Base-by-base conservation (phyloP, 2,329 filamentous ascomycete genomes). In the Monosporascus cannonballus region DNA sequence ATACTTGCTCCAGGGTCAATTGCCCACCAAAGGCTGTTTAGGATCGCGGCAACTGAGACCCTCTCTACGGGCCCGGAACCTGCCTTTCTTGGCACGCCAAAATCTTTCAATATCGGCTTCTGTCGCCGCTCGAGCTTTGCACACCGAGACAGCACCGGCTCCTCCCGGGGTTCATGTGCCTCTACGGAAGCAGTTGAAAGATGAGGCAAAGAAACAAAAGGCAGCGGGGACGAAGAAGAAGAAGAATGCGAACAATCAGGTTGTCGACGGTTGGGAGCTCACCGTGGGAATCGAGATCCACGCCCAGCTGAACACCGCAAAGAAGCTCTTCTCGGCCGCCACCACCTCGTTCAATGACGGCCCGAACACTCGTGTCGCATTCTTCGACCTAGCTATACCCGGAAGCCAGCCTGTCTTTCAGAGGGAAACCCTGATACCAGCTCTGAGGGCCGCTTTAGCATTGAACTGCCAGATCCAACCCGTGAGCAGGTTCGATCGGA, bases 261-360 rank as follows among this genome's bases (percentile, higher is more conserved):
- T 74, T 18, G 80, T 82, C 1, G 72, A 77, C 6, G 85, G 85
- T 36, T 99, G 94, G 94, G 90, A 96, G 69, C 76, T 97, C 64
- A 96, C 93, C 0, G 90, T 97, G 27, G 94, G 94, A 56, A 92
- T 99, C 61, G 94, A 99, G 74, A 94, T 99, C 58, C 94, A 99
- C 68, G 94, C 94, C 20, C 93, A 97, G 71, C 78, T 99, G 64
- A 96, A 97, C 70, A 94, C 92, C 0, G 78, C 82, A 4, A 79
- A 80, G 64, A 99, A 99, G 72, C 82, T 99, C 52, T 99, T 99
- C 74, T 97, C 94, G 1, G 69, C 80, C 20, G 85, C 85, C 0
- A 80, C 81, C 14, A 85, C 84, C 0, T 83, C 82, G 1, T 79
- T 83, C 64, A 83, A 84, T 63, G 83, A 86, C 50, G 70, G 76